Base-by-base conservation (phyloP, 805 yeast genomes). In the Teunomyces cretensis region DNA sequence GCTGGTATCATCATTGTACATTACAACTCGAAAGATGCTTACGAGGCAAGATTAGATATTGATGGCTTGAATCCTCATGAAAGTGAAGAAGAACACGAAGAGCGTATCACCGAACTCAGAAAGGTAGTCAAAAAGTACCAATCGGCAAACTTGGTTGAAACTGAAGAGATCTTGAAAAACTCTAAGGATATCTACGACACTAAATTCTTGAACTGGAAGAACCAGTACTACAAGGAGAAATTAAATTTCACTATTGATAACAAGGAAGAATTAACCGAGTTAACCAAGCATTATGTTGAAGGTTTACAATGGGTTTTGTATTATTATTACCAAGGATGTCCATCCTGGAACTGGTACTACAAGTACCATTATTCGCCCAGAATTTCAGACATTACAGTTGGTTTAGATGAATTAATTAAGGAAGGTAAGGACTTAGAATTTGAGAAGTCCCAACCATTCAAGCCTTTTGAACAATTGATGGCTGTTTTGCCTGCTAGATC, bases 241-340 rank as follows among this genome's bases (percentile, higher is more conserved):
- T 72, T 94, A 49, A 81, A 79, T 2, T 88, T 88, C 50, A 74
- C 84, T 4, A 73, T 83, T 44, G 64, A 80, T 28, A 85, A 85
- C 52, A 78, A 75, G 17, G 85, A 79, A 0, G 65, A 79, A 46
- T 66, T 91, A 52, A 64, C 62, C n/a, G 83, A 80, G 8, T 62
- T 89, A 51, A 78, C 95, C 6, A 81, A 81, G 53, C 90, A 88
- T 60, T 94, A 91, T 60, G 74, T 94, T 33, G 96, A 91, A 65
- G 99, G 99, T 52, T 74, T 92, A 50, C 99, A 92, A 68, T 92
- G 99, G 99, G 98, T 94, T 11, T 72, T 94, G 64, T 83, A 78
- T 58, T 92, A 92, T 69, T 92, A 92, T 67, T 92, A 90, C 61
- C 78, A 79, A 54, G 98, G 97, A 22, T 84, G 88, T 59, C 87